Evolutionary conservation across 108 stramenopile species (phyloP), one percentile per base, ranked within the genome.

Genomic region (Conticribra weissflogii): DNA sequence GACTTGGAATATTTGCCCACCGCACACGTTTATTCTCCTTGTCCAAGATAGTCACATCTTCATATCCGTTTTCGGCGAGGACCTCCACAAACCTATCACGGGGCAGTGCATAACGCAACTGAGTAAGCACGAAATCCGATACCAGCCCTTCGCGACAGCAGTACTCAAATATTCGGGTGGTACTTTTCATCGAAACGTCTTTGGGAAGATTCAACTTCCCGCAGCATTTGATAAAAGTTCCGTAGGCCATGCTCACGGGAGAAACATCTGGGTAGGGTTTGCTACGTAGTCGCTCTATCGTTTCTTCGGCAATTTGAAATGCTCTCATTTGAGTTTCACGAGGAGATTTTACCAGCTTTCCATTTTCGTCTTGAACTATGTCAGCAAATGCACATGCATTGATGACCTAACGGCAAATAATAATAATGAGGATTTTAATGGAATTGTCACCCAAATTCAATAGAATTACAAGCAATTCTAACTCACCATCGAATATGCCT

Each of bases 191-290:
- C 31, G 54, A 72, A 46, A 85, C 25, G 28, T 66, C 41, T n/a
- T 78, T 34, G 4, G 86, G 76, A 12, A 88, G 61, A 51, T 63
- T 63, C 56, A 88, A 59, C 48, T 85, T 81, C 25, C 84, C 83
- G 65, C 86, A 87, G 23, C 85, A 88, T 66, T 91, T 86, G 50
- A 91, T 83, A 55, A 86, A 87, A 54, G 87, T 88, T 18, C 85
- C 90, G 53, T 73, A 91, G 7, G 82, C 80, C 27, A 79, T 60
- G 34, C 74, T 76, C 22, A 59, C 63, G 21, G 88, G 88, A 51
- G 33, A 17, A 9, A 77, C 50, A 0, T 54, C 61, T 8, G 66
- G 59, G 19, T 73, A 63, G 5, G 83, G 54, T 47, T 80, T 33
- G 7, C 57, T 63, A 29, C 60, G n/a, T 29, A 88, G 56, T 30